These are phyloP conservation scores for Trichoderma virens DNA, from an alignment of 495 filamentous ascomycete genomes.

Conservation along the genomic window DNA sequence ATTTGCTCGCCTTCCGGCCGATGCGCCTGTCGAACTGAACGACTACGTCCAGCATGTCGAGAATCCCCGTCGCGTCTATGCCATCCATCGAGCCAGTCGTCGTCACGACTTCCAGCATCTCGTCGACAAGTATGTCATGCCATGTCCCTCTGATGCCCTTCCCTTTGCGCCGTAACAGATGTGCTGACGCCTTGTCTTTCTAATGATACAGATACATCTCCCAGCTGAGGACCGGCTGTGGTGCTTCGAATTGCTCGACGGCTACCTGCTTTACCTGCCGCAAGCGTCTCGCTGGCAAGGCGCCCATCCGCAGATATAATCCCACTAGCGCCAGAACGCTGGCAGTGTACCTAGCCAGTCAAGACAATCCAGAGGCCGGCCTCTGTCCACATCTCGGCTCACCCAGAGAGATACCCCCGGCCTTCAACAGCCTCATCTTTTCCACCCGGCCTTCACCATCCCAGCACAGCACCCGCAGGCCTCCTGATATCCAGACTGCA, in stretches of 20 bases:
- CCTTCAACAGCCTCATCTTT: conserved; percentile 31
- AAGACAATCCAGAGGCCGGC: conserved; percentile 66
- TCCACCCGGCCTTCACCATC: neutral
- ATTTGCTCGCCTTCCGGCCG: conserved; percentile 41
- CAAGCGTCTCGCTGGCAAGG: conserved; percentile 52
- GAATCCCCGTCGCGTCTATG: conserved; percentile 45
- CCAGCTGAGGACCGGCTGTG: conserved; percentile 79
- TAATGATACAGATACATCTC: conserved; percentile 56
- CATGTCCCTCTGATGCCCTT: too few relatives aligned
- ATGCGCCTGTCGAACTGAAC: conserved; percentile 44
- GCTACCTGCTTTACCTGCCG: conserved; percentile 75
- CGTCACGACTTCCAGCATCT: conserved; percentile 45
- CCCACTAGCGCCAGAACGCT: conserved; percentile 65
- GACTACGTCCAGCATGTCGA: conserved; percentile 42
- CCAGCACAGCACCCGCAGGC: neutral
- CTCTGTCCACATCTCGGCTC: conserved; percentile 54
- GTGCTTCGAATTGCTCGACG: conserved; percentile 59
- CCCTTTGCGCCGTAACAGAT: neutral
- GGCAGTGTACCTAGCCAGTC: conserved; percentile 68
- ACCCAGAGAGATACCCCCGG: conserved; percentile 27
- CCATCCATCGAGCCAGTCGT: conserved; percentile 42
- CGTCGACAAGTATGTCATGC: conserved; percentile 42
- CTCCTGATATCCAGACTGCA: neutral
- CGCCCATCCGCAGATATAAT: conserved; percentile 65
- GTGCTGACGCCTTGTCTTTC: neutral